Evolutionary conservation across 2,329 filamentous ascomycete species (phyloP).

Genomic region (Dichotomopilus funicola): DNA sequence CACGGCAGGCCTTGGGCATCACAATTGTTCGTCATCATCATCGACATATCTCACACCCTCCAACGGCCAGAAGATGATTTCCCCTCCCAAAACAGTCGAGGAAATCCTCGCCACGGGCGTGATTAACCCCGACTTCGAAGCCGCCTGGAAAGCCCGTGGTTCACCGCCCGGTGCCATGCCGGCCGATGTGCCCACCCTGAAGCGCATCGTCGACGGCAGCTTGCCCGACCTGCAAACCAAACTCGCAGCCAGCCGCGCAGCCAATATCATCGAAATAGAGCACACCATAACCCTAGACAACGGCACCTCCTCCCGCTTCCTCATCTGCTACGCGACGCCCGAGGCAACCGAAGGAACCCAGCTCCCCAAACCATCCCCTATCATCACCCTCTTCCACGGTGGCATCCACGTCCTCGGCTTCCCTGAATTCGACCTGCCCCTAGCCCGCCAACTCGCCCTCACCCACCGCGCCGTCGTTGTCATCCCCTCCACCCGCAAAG

Average conservation of each 20-base stretch:
- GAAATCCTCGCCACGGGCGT: constrained; percentile 13
- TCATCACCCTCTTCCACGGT: constrained; percentile 17
- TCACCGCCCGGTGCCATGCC: constrained; percentile 5
- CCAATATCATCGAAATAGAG: constrained; percentile 11
- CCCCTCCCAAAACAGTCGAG: neutral
- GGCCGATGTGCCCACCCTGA: constrained; percentile 5
- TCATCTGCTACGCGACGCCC: neutral
- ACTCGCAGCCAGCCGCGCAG: constrained; percentile 2
- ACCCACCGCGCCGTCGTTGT: constrained; percentile 11
- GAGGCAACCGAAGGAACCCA: neutral
- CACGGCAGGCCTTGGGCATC: too few relatives aligned
- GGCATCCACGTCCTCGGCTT: constrained; percentile 14
- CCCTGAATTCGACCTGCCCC: constrained; percentile 13
- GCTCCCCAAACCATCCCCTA: constrained; percentile 1
- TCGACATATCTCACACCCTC: too few relatives aligned
- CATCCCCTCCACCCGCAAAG: constrained; percentile 8
- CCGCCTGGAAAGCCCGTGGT: constrained; percentile 9
- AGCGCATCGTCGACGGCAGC: constrained; percentile 4
- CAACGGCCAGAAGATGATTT: neutral
- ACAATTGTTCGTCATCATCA: too few relatives aligned
- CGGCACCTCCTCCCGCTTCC: constrained; percentile 7
- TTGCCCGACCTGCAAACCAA: neutral
- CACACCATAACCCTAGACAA: constrained; percentile 6
- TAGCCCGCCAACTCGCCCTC: constrained; percentile 11
- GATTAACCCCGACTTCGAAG: constrained; percentile 14